These are phyloP conservation scores for Mytilinidion resinicola DNA, from an alignment of 495 filamentous ascomycete genomes.

Conservation along the genomic window DNA sequence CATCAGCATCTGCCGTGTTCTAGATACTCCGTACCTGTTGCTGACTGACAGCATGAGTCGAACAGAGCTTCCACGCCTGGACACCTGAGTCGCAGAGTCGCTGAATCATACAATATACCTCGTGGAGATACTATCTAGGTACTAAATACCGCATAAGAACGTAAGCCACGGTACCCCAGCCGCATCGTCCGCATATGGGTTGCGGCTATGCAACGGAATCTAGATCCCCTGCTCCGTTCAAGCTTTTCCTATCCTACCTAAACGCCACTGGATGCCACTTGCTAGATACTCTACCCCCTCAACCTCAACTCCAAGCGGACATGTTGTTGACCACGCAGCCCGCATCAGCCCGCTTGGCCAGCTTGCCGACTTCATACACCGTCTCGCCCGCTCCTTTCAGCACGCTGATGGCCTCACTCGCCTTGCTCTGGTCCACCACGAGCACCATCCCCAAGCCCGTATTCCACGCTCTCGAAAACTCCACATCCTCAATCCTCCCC, in stretches of 20 bases:
- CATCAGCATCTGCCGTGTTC: too few relatives aligned
- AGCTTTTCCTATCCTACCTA: neutral
- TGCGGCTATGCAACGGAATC: too few relatives aligned
- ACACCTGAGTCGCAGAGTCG: too few relatives aligned
- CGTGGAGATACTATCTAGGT: too few relatives aligned
- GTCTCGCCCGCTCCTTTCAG: slow-evolving; percentile 65
- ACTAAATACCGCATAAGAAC: too few relatives aligned
- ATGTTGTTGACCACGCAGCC: slow-evolving; percentile 65
- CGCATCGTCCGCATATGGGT: too few relatives aligned
- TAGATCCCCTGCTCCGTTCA: too few relatives aligned
- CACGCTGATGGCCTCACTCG: slow-evolving; percentile 45
- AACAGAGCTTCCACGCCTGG: too few relatives aligned
- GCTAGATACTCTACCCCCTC: neutral
- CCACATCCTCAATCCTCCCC: slow-evolving; percentile 63
- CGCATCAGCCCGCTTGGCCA: slow-evolving; percentile 50
- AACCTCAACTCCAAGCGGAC: slow-evolving; percentile 56
- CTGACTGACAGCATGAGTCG: too few relatives aligned
- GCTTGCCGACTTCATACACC: slow-evolving; percentile 66
- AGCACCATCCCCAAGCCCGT: slow-evolving; percentile 88
- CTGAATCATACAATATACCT: too few relatives aligned
- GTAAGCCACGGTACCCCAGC: too few relatives aligned
- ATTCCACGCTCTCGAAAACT: slow-evolving; percentile 92
- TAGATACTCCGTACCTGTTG: too few relatives aligned
- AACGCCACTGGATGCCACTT: neutral
- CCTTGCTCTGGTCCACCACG: slow-evolving; percentile 58